Evolutionary conservation across 2,329 filamentous ascomycete genomes (phyloP).

Genomic region (Fusarium acutatum): DNA sequence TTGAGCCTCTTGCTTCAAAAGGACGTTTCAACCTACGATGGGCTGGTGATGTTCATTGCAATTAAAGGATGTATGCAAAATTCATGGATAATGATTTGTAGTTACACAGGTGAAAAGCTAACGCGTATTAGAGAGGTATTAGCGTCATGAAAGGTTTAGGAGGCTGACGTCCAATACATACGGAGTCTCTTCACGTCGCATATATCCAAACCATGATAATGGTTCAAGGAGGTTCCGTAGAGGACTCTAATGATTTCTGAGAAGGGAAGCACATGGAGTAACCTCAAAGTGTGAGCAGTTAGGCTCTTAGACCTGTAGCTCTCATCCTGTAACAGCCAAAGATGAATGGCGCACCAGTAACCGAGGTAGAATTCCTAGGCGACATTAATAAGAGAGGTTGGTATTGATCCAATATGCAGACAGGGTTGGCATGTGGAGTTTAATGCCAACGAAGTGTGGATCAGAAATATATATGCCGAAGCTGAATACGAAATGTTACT

Average conservation of each 20-base stretch:
- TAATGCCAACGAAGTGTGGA: slow-evolving; percentile 12
- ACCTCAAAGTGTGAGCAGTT: not conserved
- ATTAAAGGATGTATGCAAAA: not conserved
- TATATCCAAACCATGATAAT: too few relatives aligned
- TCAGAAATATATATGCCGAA: not conserved
- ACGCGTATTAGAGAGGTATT: too few relatives aligned
- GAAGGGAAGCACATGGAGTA: too few relatives aligned
- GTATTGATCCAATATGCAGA: slow-evolving; percentile 17
- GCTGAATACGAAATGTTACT: not conserved
- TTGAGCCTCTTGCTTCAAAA: not conserved
- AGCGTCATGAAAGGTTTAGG: not conserved
- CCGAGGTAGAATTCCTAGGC: not conserved
- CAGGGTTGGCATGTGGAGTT: not conserved
- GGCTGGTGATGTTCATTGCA: not conserved
- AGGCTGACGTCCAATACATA: not conserved
- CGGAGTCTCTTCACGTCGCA: not conserved
- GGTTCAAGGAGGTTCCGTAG: not conserved
- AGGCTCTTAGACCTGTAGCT: not conserved
- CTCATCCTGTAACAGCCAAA: not conserved
- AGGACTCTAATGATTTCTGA: not conserved
- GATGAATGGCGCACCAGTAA: not conserved
- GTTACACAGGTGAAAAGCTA: not conserved
- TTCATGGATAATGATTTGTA: too few relatives aligned
- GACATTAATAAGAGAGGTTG: not conserved
- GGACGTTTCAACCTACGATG: not conserved